These are phyloP conservation scores for Colletotrichum eleusines DNA, from an alignment of 2,329 filamentous ascomycete species.

Conservation along the genomic window DNA sequence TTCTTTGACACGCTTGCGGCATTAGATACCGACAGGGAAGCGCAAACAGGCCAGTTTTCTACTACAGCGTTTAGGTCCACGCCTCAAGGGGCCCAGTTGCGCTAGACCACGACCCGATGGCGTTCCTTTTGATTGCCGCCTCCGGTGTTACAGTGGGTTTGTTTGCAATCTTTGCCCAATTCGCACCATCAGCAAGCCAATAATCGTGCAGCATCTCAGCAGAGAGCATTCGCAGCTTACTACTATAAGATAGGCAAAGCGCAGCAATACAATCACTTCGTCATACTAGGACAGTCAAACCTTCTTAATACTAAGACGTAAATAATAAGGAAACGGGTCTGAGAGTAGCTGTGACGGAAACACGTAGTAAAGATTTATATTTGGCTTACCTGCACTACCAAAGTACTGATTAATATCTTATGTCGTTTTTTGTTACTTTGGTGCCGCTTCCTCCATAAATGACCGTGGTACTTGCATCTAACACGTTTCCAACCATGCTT, in stretches of 20 bases:
- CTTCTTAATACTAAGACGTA: neutral
- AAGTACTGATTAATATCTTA: neutral
- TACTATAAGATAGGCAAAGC: neutral
- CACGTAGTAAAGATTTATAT: neutral
- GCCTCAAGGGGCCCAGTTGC: neutral
- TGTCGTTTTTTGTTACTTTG: neutral
- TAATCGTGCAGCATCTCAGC: neutral
- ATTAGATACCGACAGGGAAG: slow-evolving; percentile 1
- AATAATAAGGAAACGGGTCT: neutral
- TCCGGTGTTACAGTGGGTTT: neutral
- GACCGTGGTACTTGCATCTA: neutral
- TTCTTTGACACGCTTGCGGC: too few relatives aligned
- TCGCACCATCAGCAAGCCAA: neutral
- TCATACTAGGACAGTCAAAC: too few relatives aligned
- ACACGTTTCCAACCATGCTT: neutral
- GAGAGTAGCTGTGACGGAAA: neutral
- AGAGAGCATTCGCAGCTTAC: neutral
- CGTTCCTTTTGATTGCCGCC: neutral
- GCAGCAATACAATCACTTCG: neutral
- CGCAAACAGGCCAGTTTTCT: neutral
- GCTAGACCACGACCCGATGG: neutral
- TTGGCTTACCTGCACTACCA: neutral
- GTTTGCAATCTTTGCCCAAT: neutral
- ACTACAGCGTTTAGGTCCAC: neutral
- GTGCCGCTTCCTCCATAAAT: neutral